Evolutionary conservation across 257 asterid genomes (phyloP).

Genomic region (Craterostigma plantagineum): DNA sequence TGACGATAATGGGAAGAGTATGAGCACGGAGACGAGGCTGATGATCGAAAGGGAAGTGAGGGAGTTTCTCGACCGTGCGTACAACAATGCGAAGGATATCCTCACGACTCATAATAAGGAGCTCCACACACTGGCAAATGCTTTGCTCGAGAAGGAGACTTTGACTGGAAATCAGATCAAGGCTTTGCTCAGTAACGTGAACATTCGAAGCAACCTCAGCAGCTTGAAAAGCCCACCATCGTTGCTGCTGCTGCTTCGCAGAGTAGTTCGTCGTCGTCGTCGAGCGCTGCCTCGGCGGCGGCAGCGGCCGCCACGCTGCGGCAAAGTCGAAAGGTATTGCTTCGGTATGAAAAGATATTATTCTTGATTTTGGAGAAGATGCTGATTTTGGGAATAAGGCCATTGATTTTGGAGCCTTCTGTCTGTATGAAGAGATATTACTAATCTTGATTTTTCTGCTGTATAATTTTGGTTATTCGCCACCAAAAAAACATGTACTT

Average conservation of each 20-base stretch:
- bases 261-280: too few species aligned
- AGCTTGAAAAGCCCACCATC: slow-evolving; percentile 19
- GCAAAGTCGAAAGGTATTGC: slow-evolving; percentile 6
- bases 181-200: slow-evolving; percentile 31
- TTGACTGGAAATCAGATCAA: slow-evolving; percentile 64
- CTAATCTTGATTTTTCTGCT: too few species aligned
- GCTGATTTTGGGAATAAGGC: too few species aligned
- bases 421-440: too few species aligned
- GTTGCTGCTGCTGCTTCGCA: slow-evolving; percentile 17
- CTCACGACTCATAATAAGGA: slow-evolving; percentile 47
- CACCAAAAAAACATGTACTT: too few species aligned
- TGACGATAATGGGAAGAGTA: slow-evolving; percentile 66
- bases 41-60: slow-evolving; percentile 63
- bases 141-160: slow-evolving; percentile 69
- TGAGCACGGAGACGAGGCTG: slow-evolving; percentile 83
- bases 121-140: slow-evolving; percentile 68
- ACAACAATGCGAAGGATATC: slow-evolving; percentile 45
- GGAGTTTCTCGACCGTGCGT: slow-evolving; percentile 44
- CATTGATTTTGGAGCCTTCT: too few species aligned
- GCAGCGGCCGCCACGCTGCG: slow-evolving; percentile 35
- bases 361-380: too few species aligned
- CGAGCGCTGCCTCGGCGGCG: slow-evolving; percentile 22
- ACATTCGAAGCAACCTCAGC: slow-evolving; percentile 23
- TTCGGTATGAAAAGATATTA: too few species aligned
- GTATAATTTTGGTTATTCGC: too few species aligned